phyloP scores from a whole-genome alignment of 164 flowering plant genomes.

The Berberis thunbergii region DNA sequence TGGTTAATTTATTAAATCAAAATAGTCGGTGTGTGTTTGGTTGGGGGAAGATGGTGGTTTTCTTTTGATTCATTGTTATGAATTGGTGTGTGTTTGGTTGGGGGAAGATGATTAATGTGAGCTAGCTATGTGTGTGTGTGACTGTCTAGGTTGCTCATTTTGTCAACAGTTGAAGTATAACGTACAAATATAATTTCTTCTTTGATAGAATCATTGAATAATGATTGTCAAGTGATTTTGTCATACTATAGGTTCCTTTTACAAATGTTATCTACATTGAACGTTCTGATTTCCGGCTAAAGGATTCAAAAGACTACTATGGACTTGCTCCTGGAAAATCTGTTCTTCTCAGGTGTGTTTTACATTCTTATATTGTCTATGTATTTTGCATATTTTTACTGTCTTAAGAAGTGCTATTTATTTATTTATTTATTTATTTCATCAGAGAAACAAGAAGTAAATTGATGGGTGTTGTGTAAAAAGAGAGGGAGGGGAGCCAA shows the following conservation, averaged over 20 bases:
- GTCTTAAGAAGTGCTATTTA: no score
- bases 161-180: background rate
- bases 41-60: no score
- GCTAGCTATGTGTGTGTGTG: background rate
- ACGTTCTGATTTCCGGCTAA: slow-evolving; percentile 69
- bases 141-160: background rate
- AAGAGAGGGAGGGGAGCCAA: no score
- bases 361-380: background rate
- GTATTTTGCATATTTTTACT: no score
- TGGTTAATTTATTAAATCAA: no score
- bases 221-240: background rate
- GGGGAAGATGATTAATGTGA: background rate
- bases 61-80: background rate
- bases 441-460: no score
- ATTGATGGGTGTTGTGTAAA: no score
- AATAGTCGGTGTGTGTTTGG: no score
- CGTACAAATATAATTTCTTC: background rate
- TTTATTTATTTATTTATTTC: no score
- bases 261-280: slow-evolving; percentile 85
- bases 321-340: slow-evolving; percentile 99
- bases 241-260: slow-evolving; percentile 62
- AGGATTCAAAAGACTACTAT: slow-evolving; percentile 93
- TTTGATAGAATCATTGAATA: background rate
- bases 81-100: background rate
- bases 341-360: slow-evolving; percentile 69